A percentile compares a stretch with the other conserved stretches of the same genome.
Evolutionary conservation across 495 filamentous ascomycete species (phyloP).

Genomic region (Amorphotheca resinae): DNA sequence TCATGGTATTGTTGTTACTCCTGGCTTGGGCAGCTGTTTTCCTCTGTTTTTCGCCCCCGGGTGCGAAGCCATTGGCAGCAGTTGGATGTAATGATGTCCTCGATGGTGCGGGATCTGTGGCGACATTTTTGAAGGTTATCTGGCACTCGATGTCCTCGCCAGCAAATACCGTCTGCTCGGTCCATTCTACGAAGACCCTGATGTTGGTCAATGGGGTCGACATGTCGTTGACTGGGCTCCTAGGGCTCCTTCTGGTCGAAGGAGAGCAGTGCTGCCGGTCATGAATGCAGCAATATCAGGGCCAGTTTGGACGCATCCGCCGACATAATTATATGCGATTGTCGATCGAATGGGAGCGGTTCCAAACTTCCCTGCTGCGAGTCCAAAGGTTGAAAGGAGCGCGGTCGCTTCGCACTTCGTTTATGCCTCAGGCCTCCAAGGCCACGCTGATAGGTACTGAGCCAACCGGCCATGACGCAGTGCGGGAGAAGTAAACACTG

Average conservation of each 20-base stretch:
- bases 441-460: background rate
- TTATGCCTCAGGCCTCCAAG: background rate
- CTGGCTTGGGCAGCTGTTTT: conserved; percentile 29
- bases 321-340: conserved; percentile 11
- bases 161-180: conserved; percentile 81
- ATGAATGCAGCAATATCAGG: conserved; percentile 17
- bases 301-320: conserved; percentile 1
- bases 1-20: conserved; percentile 16
- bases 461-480: background rate
- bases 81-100: conserved; percentile 32
- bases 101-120: conserved; percentile 35
- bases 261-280: conserved; percentile 16
- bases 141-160: conserved; percentile 89
- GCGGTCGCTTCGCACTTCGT: background rate
- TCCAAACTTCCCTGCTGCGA: background rate
- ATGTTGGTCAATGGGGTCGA: conserved; percentile 50
- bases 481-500: background rate
- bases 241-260: conserved; percentile 15
- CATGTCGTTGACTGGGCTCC: conserved; percentile 11
- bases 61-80: conserved; percentile 23
- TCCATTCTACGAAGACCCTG: conserved; percentile 89
- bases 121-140: conserved; percentile 91
- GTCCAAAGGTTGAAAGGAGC: background rate
- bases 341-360: background rate
- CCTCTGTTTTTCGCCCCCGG: conserved; percentile 29